These are phyloP conservation scores for Suhomyces wounanorum DNA, from an alignment of 1,139 yeast species.

Conservation along the genomic window DNA sequence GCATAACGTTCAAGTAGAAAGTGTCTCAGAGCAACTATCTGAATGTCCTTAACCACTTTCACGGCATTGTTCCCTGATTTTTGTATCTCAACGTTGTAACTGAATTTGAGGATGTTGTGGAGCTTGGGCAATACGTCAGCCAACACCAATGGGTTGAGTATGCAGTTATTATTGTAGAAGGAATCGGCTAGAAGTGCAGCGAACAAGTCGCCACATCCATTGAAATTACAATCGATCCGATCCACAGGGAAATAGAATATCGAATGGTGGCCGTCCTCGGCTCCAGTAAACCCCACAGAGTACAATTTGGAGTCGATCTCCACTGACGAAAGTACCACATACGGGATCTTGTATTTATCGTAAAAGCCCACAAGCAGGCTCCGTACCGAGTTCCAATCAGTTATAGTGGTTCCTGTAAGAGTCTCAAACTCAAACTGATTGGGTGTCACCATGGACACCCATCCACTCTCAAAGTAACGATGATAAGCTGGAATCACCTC, in stretches of 20 bases:
- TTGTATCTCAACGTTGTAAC: constrained; percentile 27
- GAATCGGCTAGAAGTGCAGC: constrained; percentile 42
- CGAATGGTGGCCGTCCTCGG: constrained; percentile 8
- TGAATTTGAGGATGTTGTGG: constrained; percentile 31
- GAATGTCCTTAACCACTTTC: constrained; percentile 33
- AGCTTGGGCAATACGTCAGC: constrained; percentile 32
- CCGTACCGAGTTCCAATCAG: constrained; percentile 24
- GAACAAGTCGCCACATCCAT: constrained; percentile 51
- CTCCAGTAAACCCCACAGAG: constrained; percentile 33
- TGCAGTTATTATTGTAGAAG: constrained; percentile 25
- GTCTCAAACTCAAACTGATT: constrained; percentile 45
- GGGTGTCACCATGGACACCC: constrained; percentile 39
- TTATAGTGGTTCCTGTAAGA: constrained; percentile 27
- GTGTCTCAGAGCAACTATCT: constrained; percentile 31
- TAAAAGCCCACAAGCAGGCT: constrained; percentile 26
- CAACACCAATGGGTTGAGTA: constrained; percentile 30
- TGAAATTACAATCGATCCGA: constrained; percentile 39
- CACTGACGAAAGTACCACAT: constrained; percentile 41
- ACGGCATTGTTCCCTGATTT: constrained; percentile 16
- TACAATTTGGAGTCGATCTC: constrained; percentile 31
- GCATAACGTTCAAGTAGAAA: constrained; percentile 12
- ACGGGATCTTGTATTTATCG: constrained; percentile 25
- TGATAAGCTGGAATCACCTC: constrained; percentile 33
- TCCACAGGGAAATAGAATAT: constrained; percentile 34
- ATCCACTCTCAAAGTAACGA: constrained; percentile 28